Evolutionary conservation across 2,329 filamentous ascomycete species (phyloP).

Genomic region (Talaromyces marneffei): DNA sequence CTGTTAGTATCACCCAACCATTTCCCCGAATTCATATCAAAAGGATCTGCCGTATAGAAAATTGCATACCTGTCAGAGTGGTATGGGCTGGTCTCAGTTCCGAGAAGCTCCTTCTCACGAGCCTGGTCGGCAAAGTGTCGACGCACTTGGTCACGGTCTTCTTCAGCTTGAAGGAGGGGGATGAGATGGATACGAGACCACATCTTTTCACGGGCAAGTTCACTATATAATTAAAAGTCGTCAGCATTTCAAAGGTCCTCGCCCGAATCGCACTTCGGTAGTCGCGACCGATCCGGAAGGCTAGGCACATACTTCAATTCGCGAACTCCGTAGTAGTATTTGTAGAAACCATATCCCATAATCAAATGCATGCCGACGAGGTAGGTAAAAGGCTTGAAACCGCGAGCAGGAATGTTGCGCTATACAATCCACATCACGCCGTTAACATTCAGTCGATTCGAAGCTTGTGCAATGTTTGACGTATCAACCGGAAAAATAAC

Average conservation of each 20-base stretch:
- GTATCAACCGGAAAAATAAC: slow-evolving; percentile 23
- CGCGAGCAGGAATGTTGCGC: slow-evolving; percentile 87
- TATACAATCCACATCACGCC: slow-evolving; percentile 29
- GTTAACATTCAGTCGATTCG: slow-evolving; percentile 3
- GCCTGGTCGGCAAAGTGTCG: slow-evolving; percentile 79
- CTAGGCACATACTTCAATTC: slow-evolving; percentile 72
- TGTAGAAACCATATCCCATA: slow-evolving; percentile 89
- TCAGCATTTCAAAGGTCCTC: neutral
- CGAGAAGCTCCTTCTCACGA: slow-evolving; percentile 84
- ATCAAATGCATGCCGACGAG: slow-evolving; percentile 69
- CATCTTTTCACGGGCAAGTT: slow-evolving; percentile 94
- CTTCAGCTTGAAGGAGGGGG: slow-evolving; percentile 88
- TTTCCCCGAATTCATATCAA: neutral
- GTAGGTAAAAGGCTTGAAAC: slow-evolving; percentile 77
- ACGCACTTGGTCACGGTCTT: slow-evolving; percentile 90
- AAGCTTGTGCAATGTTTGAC: neutral
- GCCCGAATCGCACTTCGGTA: neutral
- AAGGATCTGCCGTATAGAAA: neutral
- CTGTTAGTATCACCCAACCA: neutral
- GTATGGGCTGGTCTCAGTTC: slow-evolving; percentile 78
- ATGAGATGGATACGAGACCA: slow-evolving; percentile 95
- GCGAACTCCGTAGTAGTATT: slow-evolving; percentile 71
- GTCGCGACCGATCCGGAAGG: neutral
- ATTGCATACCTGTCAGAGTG: slow-evolving; percentile 72
- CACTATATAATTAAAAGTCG: slow-evolving; percentile 49